Evolutionary conservation across 176 grass and related monocot species (phyloP).

Genomic region (Phoenix roebelenii): DNA sequence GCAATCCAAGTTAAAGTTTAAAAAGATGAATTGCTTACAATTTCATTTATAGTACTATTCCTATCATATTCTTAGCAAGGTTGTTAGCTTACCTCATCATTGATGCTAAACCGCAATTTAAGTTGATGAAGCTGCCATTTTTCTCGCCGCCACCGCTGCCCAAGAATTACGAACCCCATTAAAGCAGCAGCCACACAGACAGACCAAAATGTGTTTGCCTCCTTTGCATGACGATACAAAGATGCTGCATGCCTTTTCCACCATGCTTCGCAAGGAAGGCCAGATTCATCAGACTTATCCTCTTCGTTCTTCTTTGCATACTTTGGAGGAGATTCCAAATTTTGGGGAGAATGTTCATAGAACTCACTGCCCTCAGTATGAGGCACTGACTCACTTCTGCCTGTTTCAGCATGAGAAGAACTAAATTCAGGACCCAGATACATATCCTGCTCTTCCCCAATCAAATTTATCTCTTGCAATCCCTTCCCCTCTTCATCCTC

Average conservation of each 20-base stretch:
- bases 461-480: slow-evolving; percentile 4
- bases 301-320: not conserved
- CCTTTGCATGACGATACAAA: slow-evolving; percentile 73
- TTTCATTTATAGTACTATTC: too few species aligned
- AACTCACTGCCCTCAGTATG: not conserved
- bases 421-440: slow-evolving; percentile 12
- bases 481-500: slow-evolving; percentile 20
- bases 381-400: too few species aligned
- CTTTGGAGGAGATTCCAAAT: not conserved
- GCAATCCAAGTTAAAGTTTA: too few species aligned
- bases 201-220: slow-evolving; percentile 67
- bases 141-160: slow-evolving; percentile 69
- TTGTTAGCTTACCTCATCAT: slow-evolving; percentile 35
- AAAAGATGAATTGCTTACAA: too few species aligned
- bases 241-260: slow-evolving; percentile 67
- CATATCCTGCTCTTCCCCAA: slow-evolving; percentile 11
- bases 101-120: slow-evolving; percentile 37
- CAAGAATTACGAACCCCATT: slow-evolving; percentile 73
- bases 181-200: slow-evolving; percentile 68
- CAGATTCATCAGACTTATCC: slow-evolving; percentile 9
- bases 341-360: slow-evolving; percentile 22
- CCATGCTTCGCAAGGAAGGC: slow-evolving; percentile 33
- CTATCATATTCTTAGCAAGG: too few species aligned
- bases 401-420: slow-evolving; percentile 3
- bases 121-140: slow-evolving; percentile 49